Conservation (phyloP, 2,329 filamentous ascomycete species). For the Ophiocordyceps sinensis region DNA sequence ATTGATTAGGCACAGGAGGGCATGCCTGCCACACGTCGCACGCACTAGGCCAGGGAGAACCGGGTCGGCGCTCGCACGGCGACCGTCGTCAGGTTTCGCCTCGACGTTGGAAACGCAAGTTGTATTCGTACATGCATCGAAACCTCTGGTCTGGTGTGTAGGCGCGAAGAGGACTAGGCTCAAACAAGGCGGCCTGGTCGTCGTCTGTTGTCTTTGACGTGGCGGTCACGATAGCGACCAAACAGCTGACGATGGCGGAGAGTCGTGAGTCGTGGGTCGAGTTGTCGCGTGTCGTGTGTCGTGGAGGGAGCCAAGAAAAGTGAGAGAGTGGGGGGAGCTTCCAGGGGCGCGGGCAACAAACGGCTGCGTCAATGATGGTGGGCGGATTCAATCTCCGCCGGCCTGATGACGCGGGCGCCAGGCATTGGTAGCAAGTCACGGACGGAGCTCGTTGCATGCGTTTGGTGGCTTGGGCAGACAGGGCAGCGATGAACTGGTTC, state of each 20-base stretch:
- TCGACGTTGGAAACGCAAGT: neutral
- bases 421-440: neutral
- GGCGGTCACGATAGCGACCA: neutral
- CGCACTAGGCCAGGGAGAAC: neutral
- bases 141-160: too few relatives aligned
- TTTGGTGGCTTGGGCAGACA: slow-evolving; percentile 5
- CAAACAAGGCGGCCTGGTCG: neutral
- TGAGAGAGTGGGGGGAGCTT: neutral
- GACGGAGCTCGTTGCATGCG: neutral
- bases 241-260: too few relatives aligned
- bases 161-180: neutral
- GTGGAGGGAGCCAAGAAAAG: too few relatives aligned
- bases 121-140: too few relatives aligned
- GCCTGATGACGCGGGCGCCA: neutral
- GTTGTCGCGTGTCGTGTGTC: too few relatives aligned
- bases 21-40: neutral
- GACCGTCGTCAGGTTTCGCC: neutral
- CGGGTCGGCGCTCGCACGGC: neutral
- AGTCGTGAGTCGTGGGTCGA: neutral
- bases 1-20: neutral
- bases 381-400: neutral
- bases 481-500: slow-evolving; percentile 6
- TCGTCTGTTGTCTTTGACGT: neutral
- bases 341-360: neutral
- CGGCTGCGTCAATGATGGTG: neutral